These are phyloP conservation scores for Scheffersomyces segobiensis DNA, from an alignment of 1,139 yeast species.

Conservation along the genomic window DNA sequence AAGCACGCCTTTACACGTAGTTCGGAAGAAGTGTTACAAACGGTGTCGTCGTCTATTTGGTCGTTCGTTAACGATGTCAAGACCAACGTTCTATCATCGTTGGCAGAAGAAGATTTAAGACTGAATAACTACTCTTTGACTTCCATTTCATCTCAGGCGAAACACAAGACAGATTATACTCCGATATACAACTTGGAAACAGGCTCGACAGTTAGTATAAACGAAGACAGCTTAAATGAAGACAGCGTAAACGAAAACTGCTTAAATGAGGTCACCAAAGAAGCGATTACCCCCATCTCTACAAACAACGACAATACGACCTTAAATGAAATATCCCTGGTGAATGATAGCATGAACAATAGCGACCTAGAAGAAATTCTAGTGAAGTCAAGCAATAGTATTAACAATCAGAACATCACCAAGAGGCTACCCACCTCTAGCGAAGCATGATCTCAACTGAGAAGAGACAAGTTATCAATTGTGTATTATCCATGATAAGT, in stretches of 20 bases:
- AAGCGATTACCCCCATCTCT: background rate
- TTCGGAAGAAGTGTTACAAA: conserved; percentile 40
- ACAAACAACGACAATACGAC: background rate
- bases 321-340: background rate
- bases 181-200: conserved; percentile 28
- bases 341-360: conserved; percentile 9
- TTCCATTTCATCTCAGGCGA: background rate
- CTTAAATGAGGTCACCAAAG: background rate
- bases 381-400: background rate
- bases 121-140: conserved; percentile 1
- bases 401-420: background rate
- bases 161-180: conserved; percentile 4
- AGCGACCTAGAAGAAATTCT: conserved; percentile 14
- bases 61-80: conserved; percentile 47
- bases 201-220: conserved; percentile 24
- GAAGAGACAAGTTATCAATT: too few species aligned
- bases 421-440: background rate
- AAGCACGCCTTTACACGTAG: background rate
- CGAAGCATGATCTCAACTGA: background rate
- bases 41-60: conserved; percentile 47
- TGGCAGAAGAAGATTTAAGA: conserved; percentile 28
- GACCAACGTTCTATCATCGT: conserved; percentile 36
- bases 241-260: background rate
- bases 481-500: background rate
- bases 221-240: background rate